phyloP scores from a whole-genome alignment of 768 basidiomycete species.

The Russula earlei region DNA sequence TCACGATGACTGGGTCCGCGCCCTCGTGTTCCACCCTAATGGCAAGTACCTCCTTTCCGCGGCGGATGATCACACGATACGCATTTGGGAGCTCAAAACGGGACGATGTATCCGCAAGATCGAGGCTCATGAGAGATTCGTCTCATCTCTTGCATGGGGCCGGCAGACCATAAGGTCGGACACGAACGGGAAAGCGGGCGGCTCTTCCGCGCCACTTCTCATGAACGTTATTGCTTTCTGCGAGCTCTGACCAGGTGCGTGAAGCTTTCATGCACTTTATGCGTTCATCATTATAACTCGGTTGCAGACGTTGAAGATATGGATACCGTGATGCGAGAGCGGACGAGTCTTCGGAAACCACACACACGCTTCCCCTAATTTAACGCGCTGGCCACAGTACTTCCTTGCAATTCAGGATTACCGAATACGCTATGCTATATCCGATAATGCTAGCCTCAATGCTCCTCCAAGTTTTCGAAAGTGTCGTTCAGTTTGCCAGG shows the following conservation, averaged over 20 bases:
- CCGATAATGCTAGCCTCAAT: constrained; percentile 12
- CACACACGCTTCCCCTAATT: neutral
- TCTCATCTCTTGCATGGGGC: constrained; percentile 19
- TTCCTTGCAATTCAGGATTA: constrained; percentile 16
- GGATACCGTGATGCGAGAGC: constrained; percentile 15
- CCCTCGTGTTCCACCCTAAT: constrained; percentile 47
- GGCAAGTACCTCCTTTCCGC: constrained; percentile 50
- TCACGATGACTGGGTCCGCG: constrained; percentile 51
- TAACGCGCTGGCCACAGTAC: constrained; percentile 8
- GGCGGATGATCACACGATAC: constrained; percentile 50
- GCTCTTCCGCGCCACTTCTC: constrained; percentile 8
- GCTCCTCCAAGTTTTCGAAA: constrained; percentile 1
- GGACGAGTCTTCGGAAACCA: neutral
- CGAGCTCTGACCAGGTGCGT: constrained; percentile 18
- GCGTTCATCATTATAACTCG: neutral
- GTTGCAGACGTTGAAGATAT: constrained; percentile 20
- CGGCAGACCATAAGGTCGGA: constrained; percentile 15
- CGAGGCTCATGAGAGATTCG: constrained; percentile 19
- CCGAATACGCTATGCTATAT: constrained; percentile 9
- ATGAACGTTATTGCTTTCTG: constrained; percentile 20
- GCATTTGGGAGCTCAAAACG: constrained; percentile 47
- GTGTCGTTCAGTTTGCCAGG: constrained; percentile 7
- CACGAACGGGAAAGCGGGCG: constrained; percentile 10
- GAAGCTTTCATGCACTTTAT: neutral
- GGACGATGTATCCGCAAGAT: constrained; percentile 36